Conservation (phyloP, 2,329 filamentous ascomycete species). For the Cercospora berteroae region DNA sequence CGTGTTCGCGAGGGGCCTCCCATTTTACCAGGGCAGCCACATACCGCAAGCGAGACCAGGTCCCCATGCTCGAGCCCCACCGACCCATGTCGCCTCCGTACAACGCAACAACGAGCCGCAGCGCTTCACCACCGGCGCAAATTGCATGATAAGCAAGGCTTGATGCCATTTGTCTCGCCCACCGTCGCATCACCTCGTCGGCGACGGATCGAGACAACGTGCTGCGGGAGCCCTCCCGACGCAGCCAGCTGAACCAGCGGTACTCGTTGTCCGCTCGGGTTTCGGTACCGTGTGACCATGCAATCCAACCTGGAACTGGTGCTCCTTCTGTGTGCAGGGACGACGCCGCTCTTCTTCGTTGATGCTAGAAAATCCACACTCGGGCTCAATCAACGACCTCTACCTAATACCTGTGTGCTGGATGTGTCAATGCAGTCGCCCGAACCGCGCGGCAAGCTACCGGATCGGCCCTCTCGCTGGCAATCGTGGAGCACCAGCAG, state of each 20-base stretch:
- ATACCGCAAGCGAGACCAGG: not conserved
- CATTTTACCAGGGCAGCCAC: not conserved
- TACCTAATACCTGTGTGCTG: not conserved
- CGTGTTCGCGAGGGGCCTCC: not conserved
- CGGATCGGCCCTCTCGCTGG: not conserved
- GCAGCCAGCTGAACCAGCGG: not conserved
- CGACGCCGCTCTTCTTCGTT: not conserved
- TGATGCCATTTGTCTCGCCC: not conserved
- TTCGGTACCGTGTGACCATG: not conserved
- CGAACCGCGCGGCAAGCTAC: not conserved
- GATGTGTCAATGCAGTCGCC: constrained; percentile 20
- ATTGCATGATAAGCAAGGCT: not conserved
- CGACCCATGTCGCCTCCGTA: not conserved
- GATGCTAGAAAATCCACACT: not conserved
- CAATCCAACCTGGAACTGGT: not conserved
- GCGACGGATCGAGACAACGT: not conserved
- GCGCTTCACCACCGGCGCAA: not conserved
- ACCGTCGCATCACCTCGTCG: not conserved
- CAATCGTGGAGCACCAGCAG: not conserved
- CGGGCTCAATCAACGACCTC: not conserved
- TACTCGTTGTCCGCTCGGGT: not conserved
- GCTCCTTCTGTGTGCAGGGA: not conserved
- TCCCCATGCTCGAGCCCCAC: not conserved
- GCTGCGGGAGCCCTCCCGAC: not conserved
- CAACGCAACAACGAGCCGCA: not conserved